Percentiles rank a stretch among this genome's conserved stretches.
Conservation (phyloP, 2,329 filamentous ascomycete genomes). For the Aureobasidium zeae region DNA sequence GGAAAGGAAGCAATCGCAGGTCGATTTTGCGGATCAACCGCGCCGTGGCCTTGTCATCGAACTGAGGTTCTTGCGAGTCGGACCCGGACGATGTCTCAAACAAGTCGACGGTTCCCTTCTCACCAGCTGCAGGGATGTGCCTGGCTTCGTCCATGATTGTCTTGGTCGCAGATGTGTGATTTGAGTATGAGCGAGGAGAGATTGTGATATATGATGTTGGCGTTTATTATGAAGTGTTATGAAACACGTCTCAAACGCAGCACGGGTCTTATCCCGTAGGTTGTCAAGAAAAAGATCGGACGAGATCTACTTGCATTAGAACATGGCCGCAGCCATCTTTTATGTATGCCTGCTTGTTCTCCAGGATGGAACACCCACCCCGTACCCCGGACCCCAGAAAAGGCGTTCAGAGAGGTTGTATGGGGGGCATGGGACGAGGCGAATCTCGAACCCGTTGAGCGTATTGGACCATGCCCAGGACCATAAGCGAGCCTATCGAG, state of each 20-base stretch:
- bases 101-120: conserved; percentile 15
- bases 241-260: too few relatives aligned
- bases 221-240: too few relatives aligned
- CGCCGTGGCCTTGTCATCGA: conserved; percentile 20
- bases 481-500: neutral
- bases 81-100: conserved; percentile 13
- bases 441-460: conserved; percentile 1
- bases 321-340: conserved; percentile 1
- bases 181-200: neutral
- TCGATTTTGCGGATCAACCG: conserved; percentile 44
- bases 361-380: neutral
- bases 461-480: conserved; percentile 8
- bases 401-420: neutral
- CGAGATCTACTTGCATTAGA: conserved; percentile 3
- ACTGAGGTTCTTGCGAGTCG: conserved; percentile 6
- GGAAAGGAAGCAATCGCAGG: conserved; percentile 42
- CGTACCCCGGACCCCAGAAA: conserved; percentile 7
- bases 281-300: conserved; percentile 5
- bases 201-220: neutral
- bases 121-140: conserved; percentile 4
- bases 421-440: neutral
- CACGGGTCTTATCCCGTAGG: too few relatives aligned
- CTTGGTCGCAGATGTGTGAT: neutral
- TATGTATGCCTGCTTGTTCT: conserved; percentile 3
- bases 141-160: conserved; percentile 7